Evolutionary conservation across 805 yeast genomes (phyloP).

Genomic region (Starmerella sp.): DNA sequence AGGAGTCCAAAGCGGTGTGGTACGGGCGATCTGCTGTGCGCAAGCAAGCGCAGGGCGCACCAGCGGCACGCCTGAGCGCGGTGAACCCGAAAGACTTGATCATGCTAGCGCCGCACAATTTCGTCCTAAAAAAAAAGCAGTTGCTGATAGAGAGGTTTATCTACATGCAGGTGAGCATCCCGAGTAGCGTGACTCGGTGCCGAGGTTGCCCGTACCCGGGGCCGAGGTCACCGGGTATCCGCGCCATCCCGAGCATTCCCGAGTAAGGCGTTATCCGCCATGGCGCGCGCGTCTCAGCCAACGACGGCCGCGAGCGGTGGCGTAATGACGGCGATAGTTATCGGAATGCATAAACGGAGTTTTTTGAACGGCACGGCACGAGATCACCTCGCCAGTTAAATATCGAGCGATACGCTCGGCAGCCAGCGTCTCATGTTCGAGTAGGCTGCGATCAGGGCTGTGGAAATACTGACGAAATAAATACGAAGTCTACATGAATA

Average conservation of each 20-base stretch:
- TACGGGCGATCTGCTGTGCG: neutral
- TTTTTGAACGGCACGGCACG: too few species aligned
- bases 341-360: too few species aligned
- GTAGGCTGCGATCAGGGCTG: too few species aligned
- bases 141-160: neutral
- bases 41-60: neutral
- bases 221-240: neutral
- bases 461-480: neutral
- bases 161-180: neutral
- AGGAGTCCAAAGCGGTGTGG: conserved; percentile 44
- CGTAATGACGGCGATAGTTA: too few species aligned
- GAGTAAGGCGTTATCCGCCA: neutral
- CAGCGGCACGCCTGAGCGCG: neutral
- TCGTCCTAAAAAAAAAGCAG: neutral
- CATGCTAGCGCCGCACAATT: neutral
- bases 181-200: neutral
- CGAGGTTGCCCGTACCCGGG: neutral
- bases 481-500: neutral
- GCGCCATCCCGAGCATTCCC: neutral
- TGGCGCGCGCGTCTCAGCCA: neutral
- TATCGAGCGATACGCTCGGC: too few species aligned
- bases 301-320: neutral
- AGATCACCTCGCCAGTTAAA: too few species aligned
- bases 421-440: too few species aligned
- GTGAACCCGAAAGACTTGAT: neutral